These are phyloP conservation scores for Groenewaldozyma auringiensis DNA, from an alignment of 1,139 yeast genomes.

Conservation along the genomic window DNA sequence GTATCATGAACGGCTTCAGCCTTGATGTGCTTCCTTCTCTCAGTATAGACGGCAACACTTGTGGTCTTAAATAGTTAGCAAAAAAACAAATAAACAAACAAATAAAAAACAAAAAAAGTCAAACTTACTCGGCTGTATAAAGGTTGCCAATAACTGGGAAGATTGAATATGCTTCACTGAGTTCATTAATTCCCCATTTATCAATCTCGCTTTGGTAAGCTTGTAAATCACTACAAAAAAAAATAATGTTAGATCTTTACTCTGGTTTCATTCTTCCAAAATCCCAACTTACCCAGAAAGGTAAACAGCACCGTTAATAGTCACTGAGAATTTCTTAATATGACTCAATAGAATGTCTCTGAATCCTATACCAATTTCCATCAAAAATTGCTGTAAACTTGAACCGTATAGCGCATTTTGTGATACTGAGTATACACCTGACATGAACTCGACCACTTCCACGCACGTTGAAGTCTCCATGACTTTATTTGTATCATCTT, in stretches of 20 bases:
- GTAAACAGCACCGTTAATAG: conserved; percentile 74
- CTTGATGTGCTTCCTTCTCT: conserved; percentile 73
- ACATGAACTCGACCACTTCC: conserved; percentile 49
- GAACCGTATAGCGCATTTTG: conserved; percentile 41
- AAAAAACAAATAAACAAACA: background rate
- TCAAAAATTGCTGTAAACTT: conserved; percentile 48
- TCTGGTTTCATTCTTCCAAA: too few species aligned
- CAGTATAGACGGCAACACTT: conserved; percentile 66
- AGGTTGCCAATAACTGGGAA: conserved; percentile 78
- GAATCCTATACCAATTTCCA: conserved; percentile 54
- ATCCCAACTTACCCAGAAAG: conserved; percentile 48
- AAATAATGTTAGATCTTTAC: background rate
- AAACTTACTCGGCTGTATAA: conserved; percentile 58
- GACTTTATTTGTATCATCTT: conserved; percentile 30
- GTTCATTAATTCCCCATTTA: conserved; percentile 55
- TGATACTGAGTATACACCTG: conserved; percentile 31
- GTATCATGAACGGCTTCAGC: conserved; percentile 57
- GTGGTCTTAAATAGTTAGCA: conserved; percentile 33
- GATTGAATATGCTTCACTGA: conserved; percentile 63
- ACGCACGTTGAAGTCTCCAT: conserved; percentile 52
- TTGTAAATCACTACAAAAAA: conserved; percentile 50
- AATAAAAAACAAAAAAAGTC: background rate
- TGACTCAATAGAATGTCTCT: conserved; percentile 60
- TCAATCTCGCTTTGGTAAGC: conserved; percentile 70
- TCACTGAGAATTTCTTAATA: conserved; percentile 67